Evolutionary conservation across 805 yeast genomes (phyloP), one percentile per base, ranked within the genome.

Genomic region (Nakazawaea pomicola): DNA sequence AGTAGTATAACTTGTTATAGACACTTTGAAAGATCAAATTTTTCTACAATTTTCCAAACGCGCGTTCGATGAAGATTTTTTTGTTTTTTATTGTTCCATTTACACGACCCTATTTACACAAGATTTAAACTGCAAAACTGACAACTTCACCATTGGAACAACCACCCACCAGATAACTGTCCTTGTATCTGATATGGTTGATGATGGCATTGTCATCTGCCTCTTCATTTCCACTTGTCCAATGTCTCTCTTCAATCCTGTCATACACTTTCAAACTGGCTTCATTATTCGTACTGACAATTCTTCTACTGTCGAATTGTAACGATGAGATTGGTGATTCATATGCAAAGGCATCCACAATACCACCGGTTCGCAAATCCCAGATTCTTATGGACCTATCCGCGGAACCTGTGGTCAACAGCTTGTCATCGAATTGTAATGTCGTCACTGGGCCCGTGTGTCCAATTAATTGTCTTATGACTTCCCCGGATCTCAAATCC

Each of bases 401-500:
- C 7, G 62, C 56, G 12, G 82, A 71, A 6, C 87, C 87, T 0
- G 88, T 77, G 3, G 78, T 71, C 28, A 83, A 58, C 51, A 76
- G 74, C 35, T 62, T 64, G n/a, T 77, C 79, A 53, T 83, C 88
- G 57, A 83, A 83, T 52, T 81, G 83, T 31, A 83, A 61, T 27
- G 79, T 66, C 0, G 88, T 76, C 8, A 83, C 76, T 2, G 88
- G 75, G 1, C 78, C 81, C 3, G 85, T 78, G 54, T 83, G 90
- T 0, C 91, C 90, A 28, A 70, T 61, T 16, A 81, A 57, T 10
- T 78, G 67, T 46, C 83, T 62, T 33, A 78, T 76, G 14, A 79
- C 80, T 47, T 77, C 81, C 4, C 88, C 88, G 18, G 77, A 66
- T 51, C 93, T 68, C 46, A 83, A 58, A 60, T 83, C 93, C 90